Evolutionary conservation across 2,329 filamentous ascomycete genomes (phyloP).

Genomic region (Colletotrichum euphorbiae): DNA sequence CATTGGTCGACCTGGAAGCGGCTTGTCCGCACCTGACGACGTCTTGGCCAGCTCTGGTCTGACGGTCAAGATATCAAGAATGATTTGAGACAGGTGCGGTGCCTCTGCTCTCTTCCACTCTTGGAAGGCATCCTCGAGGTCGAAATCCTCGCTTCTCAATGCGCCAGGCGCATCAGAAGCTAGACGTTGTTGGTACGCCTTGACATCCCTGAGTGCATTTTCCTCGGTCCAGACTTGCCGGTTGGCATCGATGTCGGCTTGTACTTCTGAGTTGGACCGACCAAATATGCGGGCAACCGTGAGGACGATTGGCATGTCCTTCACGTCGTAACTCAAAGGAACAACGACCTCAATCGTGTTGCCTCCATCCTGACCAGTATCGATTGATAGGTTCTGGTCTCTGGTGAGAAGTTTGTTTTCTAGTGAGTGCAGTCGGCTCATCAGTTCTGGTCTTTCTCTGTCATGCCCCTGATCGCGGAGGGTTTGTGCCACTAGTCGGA

Average conservation of each 20-base stretch:
- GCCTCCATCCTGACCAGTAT: slow-evolving; percentile 68
- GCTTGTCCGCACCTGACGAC: slow-evolving; percentile 65
- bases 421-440: slow-evolving; percentile 80
- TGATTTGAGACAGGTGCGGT: slow-evolving; percentile 90
- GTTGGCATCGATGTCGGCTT: slow-evolving; percentile 87
- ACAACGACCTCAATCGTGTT: slow-evolving; percentile 83
- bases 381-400: slow-evolving; percentile 85
- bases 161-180: slow-evolving; percentile 83
- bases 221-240: slow-evolving; percentile 89
- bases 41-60: slow-evolving; percentile 87
- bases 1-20: slow-evolving; percentile 55
- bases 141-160: slow-evolving; percentile 86
- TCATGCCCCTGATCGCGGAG: slow-evolving; percentile 87
- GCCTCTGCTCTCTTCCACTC: slow-evolving; percentile 92
- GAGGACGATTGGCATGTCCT: slow-evolving; percentile 95
- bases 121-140: slow-evolving; percentile 87
- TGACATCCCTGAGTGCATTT: slow-evolving; percentile 89
- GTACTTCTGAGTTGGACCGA: slow-evolving; percentile 80
- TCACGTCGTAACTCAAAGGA: slow-evolving; percentile 90
- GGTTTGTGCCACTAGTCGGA: slow-evolving; percentile 84
- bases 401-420: slow-evolving; percentile 95
- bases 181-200: slow-evolving; percentile 90
- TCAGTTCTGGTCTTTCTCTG: slow-evolving; percentile 86
- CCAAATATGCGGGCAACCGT: slow-evolving; percentile 89
- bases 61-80: slow-evolving; percentile 88